These are phyloP conservation scores for Fusarium nisikadoi DNA, from an alignment of 2,329 filamentous ascomycete species.

Conservation along the genomic window DNA sequence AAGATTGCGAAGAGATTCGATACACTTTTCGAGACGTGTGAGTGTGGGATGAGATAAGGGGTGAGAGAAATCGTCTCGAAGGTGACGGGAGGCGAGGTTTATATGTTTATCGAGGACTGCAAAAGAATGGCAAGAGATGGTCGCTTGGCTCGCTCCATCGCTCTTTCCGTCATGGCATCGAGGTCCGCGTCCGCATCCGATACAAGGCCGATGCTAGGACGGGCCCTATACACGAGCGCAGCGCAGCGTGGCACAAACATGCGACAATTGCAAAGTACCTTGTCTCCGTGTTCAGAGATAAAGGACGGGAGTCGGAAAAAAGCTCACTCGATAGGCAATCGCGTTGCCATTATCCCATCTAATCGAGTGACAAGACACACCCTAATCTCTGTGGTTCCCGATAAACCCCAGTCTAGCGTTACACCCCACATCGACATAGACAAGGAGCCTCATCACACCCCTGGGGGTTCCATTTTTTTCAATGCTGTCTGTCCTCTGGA, in stretches of 20 bases:
- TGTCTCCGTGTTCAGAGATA: conserved; percentile 20
- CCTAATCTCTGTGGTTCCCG: conserved; percentile 38
- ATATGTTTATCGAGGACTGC: conserved; percentile 25
- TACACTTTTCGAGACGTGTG: not conserved
- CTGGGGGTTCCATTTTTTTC: not conserved
- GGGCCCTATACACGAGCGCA: not conserved
- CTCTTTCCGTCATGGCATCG: conserved; percentile 29
- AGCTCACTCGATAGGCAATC: conserved; percentile 33
- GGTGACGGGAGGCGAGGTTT: conserved; percentile 34
- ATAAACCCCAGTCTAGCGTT: conserved; percentile 35
- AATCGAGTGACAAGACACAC: conserved; percentile 37
- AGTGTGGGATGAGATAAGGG: conserved; percentile 19
- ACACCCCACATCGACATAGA: conserved; percentile 26
- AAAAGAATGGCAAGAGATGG: conserved; percentile 18
- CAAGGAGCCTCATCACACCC: conserved; percentile 20
- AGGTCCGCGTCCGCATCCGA: conserved; percentile 21
- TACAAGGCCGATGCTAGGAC: conserved; percentile 15
- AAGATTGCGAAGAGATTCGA: conserved; percentile 6
- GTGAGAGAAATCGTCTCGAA: not conserved
- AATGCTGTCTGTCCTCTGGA: not conserved
- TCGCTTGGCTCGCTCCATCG: conserved; percentile 2
- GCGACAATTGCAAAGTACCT: conserved; percentile 17
- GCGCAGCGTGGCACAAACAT: not conserved
- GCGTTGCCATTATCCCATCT: conserved; percentile 39
- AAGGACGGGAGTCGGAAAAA: conserved; percentile 14